phyloP scores from a whole-genome alignment of 73 alveolate genomes.

The Tetrahymena elliotti region DNA sequence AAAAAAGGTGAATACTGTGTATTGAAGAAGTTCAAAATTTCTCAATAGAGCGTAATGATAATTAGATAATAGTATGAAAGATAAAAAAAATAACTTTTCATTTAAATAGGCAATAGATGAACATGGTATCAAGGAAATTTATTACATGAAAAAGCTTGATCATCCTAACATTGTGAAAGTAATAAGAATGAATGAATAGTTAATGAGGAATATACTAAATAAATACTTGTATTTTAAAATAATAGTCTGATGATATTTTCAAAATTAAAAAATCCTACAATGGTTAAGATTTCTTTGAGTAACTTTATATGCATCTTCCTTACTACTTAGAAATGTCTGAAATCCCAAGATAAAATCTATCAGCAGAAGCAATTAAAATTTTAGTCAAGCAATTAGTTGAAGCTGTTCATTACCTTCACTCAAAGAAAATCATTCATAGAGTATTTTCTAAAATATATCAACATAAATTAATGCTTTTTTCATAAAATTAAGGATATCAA shows the following conservation, averaged over 20 bases:
- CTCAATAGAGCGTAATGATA: not conserved
- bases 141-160: not conserved
- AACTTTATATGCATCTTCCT: not conserved
- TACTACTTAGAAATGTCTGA: not conserved
- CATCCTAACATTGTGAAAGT: not conserved
- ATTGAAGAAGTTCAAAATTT: not conserved
- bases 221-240: not conserved
- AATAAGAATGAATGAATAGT: not conserved
- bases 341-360: not conserved
- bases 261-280: not conserved
- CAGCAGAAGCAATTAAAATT: not conserved
- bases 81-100: not conserved
- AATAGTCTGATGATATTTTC: not conserved
- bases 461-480: not conserved
- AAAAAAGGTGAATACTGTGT: not conserved
- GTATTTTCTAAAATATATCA: not conserved
- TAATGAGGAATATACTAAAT: not conserved
- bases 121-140: not conserved
- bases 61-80: not conserved
- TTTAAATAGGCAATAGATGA: not conserved
- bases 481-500: not conserved
- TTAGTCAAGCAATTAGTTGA: slow-evolving; percentile 13
- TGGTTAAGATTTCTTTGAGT: not conserved
- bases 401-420: slow-evolving; percentile 21
- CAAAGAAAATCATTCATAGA: slow-evolving; percentile 30